Base-by-base conservation (phyloP, 352 stramenopile species). In the Aphanomyces euteiches region DNA sequence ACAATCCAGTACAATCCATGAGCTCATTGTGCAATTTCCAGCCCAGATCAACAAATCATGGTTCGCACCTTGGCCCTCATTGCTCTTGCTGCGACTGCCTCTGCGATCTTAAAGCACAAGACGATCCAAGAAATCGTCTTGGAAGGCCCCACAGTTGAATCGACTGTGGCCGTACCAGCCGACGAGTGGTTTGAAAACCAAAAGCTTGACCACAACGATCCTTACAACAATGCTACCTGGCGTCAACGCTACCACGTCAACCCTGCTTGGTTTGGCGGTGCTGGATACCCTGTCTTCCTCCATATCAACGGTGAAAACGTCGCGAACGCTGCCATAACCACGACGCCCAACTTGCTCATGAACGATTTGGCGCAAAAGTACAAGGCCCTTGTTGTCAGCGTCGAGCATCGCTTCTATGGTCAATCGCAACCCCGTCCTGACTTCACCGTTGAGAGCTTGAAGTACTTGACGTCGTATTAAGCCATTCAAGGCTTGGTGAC, bases 391-490 rank as follows among this genome's bases (percentile, higher is more conserved):
- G 82, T 95, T 60, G 61, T 95, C 64, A 80, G 87, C 47, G 75
- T 96, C 17, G 88, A 96, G 70, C 88, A 96, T 70, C 82, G 89
- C 15, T 96, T 92, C 58, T 96, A 96, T 58, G 89, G 89, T 36
- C 82, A 92, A 70, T 92, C 81, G 63, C 74, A 94, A 17, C 88
- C 89, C 36, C 87, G 86, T 28, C 74, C 74, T 28, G 82, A 90
- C 72, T 69, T 94, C 39, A 86, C 81, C 54, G 91, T 80, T 0
- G 67, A 74, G 5, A 93, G 93, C 73, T 87, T 92, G 71, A 74
- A 76, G 7, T 90, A 83, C 47, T 76, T 95, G 45, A 90, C 77
- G 10, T 84, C 94, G n/a, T 75, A 93, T 64, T 83, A 97, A 59
- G 89, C 87, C 19, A 76, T 95, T 34, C 83, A 82, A 0, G 89